Conservation (phyloP, 306 rosid genomes). For the Trifolium repens region DNA sequence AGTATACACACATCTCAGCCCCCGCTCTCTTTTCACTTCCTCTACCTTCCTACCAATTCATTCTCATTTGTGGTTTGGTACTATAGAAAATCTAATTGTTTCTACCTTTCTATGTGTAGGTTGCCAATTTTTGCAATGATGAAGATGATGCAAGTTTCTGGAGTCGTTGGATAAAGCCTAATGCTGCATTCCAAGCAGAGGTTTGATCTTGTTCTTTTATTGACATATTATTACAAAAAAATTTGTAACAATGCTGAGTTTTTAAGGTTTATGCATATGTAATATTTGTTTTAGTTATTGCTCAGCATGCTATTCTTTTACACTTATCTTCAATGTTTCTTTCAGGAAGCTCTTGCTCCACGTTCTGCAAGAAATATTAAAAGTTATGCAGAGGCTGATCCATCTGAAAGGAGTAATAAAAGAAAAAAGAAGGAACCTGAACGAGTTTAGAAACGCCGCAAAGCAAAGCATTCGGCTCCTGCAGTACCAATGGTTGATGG, state of each 20-base stretch:
- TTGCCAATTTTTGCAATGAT: slow-evolving; percentile 84
- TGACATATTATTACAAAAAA: background rate
- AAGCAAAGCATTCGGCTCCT: slow-evolving; percentile 68
- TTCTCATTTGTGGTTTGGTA: no score
- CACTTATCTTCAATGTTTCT: background rate
- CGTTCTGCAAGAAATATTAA: slow-evolving; percentile 93
- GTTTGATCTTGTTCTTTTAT: slow-evolving; percentile 54
- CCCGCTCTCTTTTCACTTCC: no score
- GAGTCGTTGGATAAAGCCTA: slow-evolving; percentile 99
- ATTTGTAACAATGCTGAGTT: background rate
- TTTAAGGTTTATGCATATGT: background rate
- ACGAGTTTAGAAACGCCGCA: slow-evolving; percentile 79
- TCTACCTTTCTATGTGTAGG: slow-evolving; percentile 53
- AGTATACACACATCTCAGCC: no score
- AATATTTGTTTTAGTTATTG: slow-evolving; percentile 30
- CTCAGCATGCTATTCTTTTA: background rate
- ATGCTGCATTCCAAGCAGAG: slow-evolving; percentile 83
- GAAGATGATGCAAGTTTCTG: slow-evolving; percentile 99
- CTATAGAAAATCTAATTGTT: no score
- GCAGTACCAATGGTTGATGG: slow-evolving; percentile 90
- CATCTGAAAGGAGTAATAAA: slow-evolving; percentile 76
- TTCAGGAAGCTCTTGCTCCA: slow-evolving; percentile 91
- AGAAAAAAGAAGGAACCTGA: slow-evolving; percentile 89
- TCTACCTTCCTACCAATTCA: no score
- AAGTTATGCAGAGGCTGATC: slow-evolving; percentile 89